Conservation (phyloP, 2,329 filamentous ascomycete species). For the Dendryphion nanum region DNA sequence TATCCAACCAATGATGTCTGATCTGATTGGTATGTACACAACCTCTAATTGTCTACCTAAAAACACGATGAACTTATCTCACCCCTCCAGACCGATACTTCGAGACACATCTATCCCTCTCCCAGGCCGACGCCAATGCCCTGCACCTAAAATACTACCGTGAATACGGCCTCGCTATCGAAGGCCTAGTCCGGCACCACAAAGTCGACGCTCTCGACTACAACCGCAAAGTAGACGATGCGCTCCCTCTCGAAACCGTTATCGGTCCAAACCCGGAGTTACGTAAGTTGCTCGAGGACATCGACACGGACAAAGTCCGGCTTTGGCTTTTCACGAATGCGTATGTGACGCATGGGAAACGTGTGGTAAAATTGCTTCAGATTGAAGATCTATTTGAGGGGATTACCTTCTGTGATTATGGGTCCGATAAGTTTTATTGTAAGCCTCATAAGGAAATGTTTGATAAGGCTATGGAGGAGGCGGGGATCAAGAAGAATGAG, state of each 20-base stretch:
- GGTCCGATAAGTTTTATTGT: slow-evolving; percentile 69
- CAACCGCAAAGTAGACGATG: slow-evolving; percentile 92
- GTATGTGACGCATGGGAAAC: slow-evolving; percentile 80
- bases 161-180: slow-evolving; percentile 94
- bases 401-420: slow-evolving; percentile 92
- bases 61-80: too few species aligned
- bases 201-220: slow-evolving; percentile 94
- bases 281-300: slow-evolving; percentile 72
- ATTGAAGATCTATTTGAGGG: slow-evolving; percentile 92
- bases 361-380: slow-evolving; percentile 76
- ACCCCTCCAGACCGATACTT: slow-evolving; percentile 57
- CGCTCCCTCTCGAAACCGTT: slow-evolving; percentile 80
- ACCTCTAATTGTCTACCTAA: too few species aligned
- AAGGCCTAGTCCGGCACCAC: slow-evolving; percentile 90
- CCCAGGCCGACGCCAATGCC: slow-evolving; percentile 73
- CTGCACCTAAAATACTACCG: slow-evolving; percentile 92
- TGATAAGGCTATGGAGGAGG: slow-evolving; percentile 83
- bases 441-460: slow-evolving; percentile 86
- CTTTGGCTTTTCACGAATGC: slow-evolving; percentile 97
- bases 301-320: slow-evolving; percentile 80
- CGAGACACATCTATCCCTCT: slow-evolving; percentile 68
- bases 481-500: slow-evolving; percentile 63
- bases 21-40: slow-evolving; percentile 60
- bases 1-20: slow-evolving; percentile 85
- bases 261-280: slow-evolving; percentile 76